phyloP scores from a whole-genome alignment of 192 early-diverging fungal species.

The Chytriomyces sp. region DNA sequence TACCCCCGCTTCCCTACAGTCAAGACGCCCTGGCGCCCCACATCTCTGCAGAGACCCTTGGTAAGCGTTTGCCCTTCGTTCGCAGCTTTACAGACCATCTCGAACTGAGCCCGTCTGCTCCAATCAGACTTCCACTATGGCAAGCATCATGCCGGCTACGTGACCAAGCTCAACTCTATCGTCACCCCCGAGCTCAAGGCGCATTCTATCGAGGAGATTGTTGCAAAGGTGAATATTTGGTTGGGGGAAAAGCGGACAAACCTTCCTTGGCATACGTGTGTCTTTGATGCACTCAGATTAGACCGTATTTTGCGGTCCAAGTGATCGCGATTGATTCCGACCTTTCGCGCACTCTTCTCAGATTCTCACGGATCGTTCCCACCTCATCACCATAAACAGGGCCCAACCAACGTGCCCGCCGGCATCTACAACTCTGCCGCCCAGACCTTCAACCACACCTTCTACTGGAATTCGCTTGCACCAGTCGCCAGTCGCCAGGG shows the following conservation, averaged over 20 bases:
- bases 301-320: no score
- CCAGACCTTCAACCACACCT: constrained; percentile 75
- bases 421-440: constrained; percentile 54
- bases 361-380: not conserved
- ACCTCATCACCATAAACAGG: not conserved
- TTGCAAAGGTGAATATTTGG: constrained; percentile 29
- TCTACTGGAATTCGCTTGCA: constrained; percentile 95
- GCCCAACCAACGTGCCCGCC: constrained; percentile 28
- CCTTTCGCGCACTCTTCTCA: not conserved
- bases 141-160: constrained; percentile 28
- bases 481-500: constrained; percentile 20
- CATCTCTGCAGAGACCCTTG: constrained; percentile 39
- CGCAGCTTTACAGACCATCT: not conserved
- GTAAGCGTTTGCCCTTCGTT: not conserved
- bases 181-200: constrained; percentile 8
- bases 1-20: constrained; percentile 15
- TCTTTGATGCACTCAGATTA: no score
- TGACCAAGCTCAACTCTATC: constrained; percentile 30
- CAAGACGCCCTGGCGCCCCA: constrained; percentile 29
- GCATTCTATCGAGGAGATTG: constrained; percentile 9
- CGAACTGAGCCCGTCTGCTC: not conserved
- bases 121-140: not conserved
- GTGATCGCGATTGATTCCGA: no score
- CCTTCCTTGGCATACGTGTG: no score
- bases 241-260: no score